phyloP scores from a whole-genome alignment of 345 rosid species.

The Moricandia arvensis region DNA sequence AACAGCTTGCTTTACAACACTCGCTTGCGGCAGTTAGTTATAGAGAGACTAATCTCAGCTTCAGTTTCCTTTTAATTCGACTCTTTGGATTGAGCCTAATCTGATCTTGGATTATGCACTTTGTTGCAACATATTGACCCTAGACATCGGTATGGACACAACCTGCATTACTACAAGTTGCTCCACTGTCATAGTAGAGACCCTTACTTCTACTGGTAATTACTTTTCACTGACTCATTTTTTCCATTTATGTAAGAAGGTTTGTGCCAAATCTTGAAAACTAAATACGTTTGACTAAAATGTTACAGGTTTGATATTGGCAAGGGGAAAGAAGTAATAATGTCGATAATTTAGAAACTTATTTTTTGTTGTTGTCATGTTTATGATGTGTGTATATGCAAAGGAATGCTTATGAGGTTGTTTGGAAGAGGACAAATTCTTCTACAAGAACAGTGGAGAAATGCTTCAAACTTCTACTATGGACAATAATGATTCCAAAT shows the following conservation, averaged over 20 bases:
- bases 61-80: too few species aligned
- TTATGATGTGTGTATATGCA: conserved; percentile 53
- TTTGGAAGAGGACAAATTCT: conserved; percentile 64
- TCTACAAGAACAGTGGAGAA: conserved; percentile 61
- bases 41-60: neutral
- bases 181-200: conserved; percentile 78
- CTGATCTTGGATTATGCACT: conserved; percentile 22
- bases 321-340: conserved; percentile 75
- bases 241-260: neutral
- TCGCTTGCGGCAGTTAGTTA: conserved; percentile 95
- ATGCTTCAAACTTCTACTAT: conserved; percentile 48
- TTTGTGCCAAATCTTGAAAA: too few species aligned
- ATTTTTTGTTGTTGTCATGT: conserved; percentile 5
- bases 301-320: conserved; percentile 86
- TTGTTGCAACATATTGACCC: conserved; percentile 70
- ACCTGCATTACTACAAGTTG: conserved; percentile 83
- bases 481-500: conserved; percentile 55
- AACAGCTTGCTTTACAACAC: conserved; percentile 73
- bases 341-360: conserved; percentile 31
- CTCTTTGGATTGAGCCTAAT: neutral
- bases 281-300: neutral
- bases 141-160: conserved; percentile 92
- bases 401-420: conserved; percentile 75
- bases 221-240: neutral
- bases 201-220: conserved; percentile 96